Evolutionary conservation across 2,329 filamentous ascomycete species (phyloP).

Genomic region (Fusarium tupiense): DNA sequence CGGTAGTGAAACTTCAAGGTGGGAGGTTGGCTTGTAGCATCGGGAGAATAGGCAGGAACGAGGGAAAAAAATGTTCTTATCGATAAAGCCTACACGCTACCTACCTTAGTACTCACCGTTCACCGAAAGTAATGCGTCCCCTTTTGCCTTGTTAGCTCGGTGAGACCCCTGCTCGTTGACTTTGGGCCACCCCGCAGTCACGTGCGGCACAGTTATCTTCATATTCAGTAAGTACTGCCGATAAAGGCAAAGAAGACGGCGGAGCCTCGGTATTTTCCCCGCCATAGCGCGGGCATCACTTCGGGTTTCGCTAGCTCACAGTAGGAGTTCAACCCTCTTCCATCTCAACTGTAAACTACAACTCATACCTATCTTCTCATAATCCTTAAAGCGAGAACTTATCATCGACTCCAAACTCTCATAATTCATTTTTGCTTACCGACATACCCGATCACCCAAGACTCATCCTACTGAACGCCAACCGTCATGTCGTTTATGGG

Average conservation of each 20-base stretch:
- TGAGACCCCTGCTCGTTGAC: slow-evolving; percentile 3
- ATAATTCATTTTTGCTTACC: not conserved
- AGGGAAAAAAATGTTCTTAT: slow-evolving; percentile 49
- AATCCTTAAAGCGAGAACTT: not conserved
- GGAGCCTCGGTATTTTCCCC: slow-evolving; percentile 45
- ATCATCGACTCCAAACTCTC: not conserved
- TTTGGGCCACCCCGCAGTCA: slow-evolving; percentile 47
- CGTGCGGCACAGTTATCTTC: slow-evolving; percentile 39
- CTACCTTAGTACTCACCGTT: not conserved
- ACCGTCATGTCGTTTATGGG: slow-evolving; percentile 89
- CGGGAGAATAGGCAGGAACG: not conserved
- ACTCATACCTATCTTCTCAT: not conserved
- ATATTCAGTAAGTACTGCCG: slow-evolving; percentile 22
- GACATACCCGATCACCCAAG: slow-evolving; percentile 12
- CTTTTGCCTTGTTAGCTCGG: not conserved
- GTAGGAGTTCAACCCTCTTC: slow-evolving; percentile 21
- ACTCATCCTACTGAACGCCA: slow-evolving; percentile 9
- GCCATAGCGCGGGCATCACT: slow-evolving; percentile 32
- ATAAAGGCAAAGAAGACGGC: slow-evolving; percentile 25
- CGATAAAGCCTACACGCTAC: slow-evolving; percentile 43
- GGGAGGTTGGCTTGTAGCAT: slow-evolving; percentile 20
- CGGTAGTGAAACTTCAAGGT: slow-evolving; percentile 19
- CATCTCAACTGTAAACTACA: slow-evolving; percentile 29
- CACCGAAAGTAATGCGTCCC: slow-evolving; percentile 7
- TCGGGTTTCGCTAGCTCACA: slow-evolving; percentile 21